Evolutionary conservation across 1,139 yeast genomes (phyloP).

Genomic region (Taiozyma sp.): DNA sequence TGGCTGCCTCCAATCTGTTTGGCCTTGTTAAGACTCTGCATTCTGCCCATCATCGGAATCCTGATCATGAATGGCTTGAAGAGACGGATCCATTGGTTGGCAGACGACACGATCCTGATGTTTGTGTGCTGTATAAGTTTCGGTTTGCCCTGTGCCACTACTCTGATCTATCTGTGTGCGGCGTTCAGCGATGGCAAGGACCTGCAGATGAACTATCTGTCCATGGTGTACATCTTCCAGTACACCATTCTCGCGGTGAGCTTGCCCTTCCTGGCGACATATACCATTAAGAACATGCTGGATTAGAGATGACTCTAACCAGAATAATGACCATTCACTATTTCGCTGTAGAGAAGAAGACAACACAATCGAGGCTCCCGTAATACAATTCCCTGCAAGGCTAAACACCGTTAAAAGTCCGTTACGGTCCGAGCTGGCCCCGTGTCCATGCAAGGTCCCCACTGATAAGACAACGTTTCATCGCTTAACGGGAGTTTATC

Average conservation of each 20-base stretch:
- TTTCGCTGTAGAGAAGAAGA: too few species aligned
- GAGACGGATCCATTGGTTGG: slow-evolving; percentile 28
- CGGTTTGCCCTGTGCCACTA: slow-evolving; percentile 85
- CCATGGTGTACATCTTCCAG: slow-evolving; percentile 66
- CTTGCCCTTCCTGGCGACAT: slow-evolving; percentile 58
- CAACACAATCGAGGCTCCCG: too few species aligned
- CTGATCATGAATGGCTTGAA: slow-evolving; percentile 43
- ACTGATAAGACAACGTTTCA: too few species aligned
- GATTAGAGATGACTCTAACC: not conserved
- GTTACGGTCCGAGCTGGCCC: too few species aligned
- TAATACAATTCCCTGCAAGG: too few species aligned
- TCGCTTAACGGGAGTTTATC: too few species aligned
- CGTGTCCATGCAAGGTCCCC: too few species aligned
- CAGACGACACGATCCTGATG: slow-evolving; percentile 41
- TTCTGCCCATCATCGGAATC: slow-evolving; percentile 60
- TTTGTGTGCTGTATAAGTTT: slow-evolving; percentile 66
- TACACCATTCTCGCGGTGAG: slow-evolving; percentile 57
- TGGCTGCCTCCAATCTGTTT: slow-evolving; percentile 56
- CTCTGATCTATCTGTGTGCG: slow-evolving; percentile 80
- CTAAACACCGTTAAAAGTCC: too few species aligned
- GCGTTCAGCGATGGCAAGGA: slow-evolving; percentile 59
- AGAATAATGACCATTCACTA: not conserved
- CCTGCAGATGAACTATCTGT: slow-evolving; percentile 79
- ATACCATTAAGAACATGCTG: slow-evolving; percentile 32
- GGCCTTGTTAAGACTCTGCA: slow-evolving; percentile 41